These are phyloP conservation scores for Lipomyces kockii DNA, from an alignment of 805 yeast species.

Conservation along the genomic window DNA sequence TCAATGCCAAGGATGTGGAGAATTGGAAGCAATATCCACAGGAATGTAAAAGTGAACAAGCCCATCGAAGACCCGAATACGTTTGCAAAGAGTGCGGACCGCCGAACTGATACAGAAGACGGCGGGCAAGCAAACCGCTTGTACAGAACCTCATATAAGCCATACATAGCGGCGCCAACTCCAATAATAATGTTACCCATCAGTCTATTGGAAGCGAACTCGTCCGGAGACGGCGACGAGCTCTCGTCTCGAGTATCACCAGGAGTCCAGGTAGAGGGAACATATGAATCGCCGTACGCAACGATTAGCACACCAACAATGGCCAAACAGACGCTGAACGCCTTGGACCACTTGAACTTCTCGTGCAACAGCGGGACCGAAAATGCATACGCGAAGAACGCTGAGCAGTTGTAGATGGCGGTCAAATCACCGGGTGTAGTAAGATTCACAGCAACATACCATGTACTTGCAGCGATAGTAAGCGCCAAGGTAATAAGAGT, in stretches of 20 bases:
- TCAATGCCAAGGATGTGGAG: constrained; percentile 62
- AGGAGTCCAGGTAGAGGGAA: constrained; percentile 1
- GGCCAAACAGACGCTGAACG: constrained; percentile 71
- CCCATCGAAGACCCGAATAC: constrained; percentile 75
- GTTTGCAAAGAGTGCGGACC: constrained; percentile 82
- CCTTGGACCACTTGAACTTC: constrained; percentile 63
- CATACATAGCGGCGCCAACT: constrained; percentile 52
- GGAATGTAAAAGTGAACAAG: constrained; percentile 54
- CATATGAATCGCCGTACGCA: constrained; percentile 55
- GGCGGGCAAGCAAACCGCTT: constrained; percentile 80
- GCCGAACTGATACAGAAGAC: constrained; percentile 59
- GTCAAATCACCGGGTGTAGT: constrained; percentile 86
- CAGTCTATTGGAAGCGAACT: constrained; percentile 30
- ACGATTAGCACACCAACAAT: constrained; percentile 76
- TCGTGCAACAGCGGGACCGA: constrained; percentile 77
- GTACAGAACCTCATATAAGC: constrained; percentile 78
- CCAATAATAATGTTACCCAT: constrained; percentile 75
- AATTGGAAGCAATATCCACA: constrained; percentile 55
- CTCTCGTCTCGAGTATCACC: constrained; percentile 3
- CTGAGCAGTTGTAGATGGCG: constrained; percentile 88
- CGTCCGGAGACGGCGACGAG: constrained; percentile 31
- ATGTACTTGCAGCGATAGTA: constrained; percentile 76
- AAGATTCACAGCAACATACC: constrained; percentile 83
- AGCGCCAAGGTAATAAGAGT: constrained; percentile 59
- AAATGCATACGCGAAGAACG: constrained; percentile 84